Evolutionary conservation across 148 eudicot species (phyloP).

Genomic region (Cornus controversa): DNA sequence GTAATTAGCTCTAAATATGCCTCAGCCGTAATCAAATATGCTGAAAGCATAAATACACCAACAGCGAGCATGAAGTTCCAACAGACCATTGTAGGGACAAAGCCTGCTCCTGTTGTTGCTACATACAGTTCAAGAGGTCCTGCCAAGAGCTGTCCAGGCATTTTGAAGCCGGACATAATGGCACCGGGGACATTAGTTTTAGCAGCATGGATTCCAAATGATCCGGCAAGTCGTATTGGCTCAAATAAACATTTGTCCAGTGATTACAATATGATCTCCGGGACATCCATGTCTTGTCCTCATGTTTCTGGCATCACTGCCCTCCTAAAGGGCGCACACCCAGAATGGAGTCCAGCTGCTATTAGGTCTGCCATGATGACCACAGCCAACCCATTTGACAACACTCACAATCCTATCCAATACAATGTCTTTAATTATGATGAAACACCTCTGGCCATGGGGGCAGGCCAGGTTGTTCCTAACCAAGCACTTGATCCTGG

Average conservation of each 20-base stretch:
- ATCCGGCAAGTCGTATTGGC: not conserved
- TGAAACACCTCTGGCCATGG: not conserved
- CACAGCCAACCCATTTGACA: slow-evolving; percentile 3
- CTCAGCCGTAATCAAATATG: slow-evolving; percentile 11
- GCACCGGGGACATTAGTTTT: not conserved
- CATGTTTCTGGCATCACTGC: slow-evolving; percentile 10
- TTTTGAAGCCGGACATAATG: not conserved
- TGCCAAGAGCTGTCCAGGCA: not conserved
- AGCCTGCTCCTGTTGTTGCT: slow-evolving; percentile 26
- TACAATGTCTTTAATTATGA: not conserved
- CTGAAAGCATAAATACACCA: not conserved
- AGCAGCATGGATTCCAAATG: not conserved
- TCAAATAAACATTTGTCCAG: not conserved
- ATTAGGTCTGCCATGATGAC: slow-evolving; percentile 18
- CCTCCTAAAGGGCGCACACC: slow-evolving; percentile 9
- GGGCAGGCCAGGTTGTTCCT: not conserved
- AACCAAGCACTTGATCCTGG: not conserved
- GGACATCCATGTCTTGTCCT: slow-evolving; percentile 19
- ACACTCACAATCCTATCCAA: not conserved
- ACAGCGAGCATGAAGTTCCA: slow-evolving; percentile 29
- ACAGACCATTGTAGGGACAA: slow-evolving; percentile 29
- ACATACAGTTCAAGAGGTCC: not conserved
- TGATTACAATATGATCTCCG: not conserved
- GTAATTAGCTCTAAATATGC: slow-evolving; percentile 19
- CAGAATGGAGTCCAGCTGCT: slow-evolving; percentile 8